Percentiles rank a stretch among this genome's conserved stretches.
phyloP scores from a whole-genome alignment of 306 rosid species.

The Vigna reflexopilosa region DNA sequence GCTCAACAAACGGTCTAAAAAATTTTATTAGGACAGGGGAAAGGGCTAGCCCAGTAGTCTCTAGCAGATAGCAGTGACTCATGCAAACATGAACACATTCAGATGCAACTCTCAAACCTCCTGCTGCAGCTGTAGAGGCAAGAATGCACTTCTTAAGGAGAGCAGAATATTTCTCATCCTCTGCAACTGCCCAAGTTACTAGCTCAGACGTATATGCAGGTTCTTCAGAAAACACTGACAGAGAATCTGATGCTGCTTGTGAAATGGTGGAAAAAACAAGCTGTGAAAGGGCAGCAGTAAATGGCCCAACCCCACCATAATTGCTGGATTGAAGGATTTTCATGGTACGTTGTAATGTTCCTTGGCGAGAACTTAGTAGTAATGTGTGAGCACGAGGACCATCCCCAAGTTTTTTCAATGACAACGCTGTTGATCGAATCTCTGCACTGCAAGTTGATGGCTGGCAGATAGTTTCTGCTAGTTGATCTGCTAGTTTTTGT shows the following conservation, averaged over 20 bases:
- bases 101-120: conserved; percentile 74
- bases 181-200: conserved; percentile 90
- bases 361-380: conserved; percentile 68
- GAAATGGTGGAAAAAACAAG: conserved; percentile 79
- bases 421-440: conserved; percentile 66
- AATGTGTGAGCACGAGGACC: conserved; percentile 83
- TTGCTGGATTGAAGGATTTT: conserved; percentile 48
- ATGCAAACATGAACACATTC: conserved; percentile 84
- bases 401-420: conserved; percentile 80
- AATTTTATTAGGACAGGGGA: conserved; percentile 71
- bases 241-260: conserved; percentile 73
- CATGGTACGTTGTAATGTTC: conserved; percentile 56
- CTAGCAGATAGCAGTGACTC: conserved; percentile 71
- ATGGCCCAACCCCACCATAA: conserved; percentile 54
- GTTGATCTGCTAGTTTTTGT: conserved; percentile 70
- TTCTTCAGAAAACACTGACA: conserved; percentile 71
- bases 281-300: conserved; percentile 70
- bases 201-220: conserved; percentile 87
- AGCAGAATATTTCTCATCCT: conserved; percentile 57
- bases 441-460: conserved; percentile 68
- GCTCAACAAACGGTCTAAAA: conserved; percentile 72
- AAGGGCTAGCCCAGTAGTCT: conserved; percentile 79
- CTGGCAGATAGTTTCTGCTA: conserved; percentile 73
- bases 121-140: conserved; percentile 75
- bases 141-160: conserved; percentile 71